Percentiles rank a stretch among this genome's conserved stretches.
phyloP scores from a whole-genome alignment of 768 basidiomycete genomes.

The Lepiota venenata region DNA sequence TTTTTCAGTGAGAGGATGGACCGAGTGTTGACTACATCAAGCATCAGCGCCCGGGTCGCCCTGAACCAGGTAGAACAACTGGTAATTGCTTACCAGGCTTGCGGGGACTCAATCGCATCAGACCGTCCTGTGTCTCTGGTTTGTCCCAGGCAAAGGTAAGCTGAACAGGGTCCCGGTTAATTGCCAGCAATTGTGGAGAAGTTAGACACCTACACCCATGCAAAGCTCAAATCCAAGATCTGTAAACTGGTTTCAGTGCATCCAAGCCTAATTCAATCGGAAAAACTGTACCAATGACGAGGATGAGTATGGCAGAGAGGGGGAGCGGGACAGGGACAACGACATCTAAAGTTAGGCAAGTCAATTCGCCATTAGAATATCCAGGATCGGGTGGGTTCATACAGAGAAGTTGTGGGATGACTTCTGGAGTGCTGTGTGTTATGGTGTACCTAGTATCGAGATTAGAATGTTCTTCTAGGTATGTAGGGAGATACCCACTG shows the following conservation, averaged over 20 bases:
- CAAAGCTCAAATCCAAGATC: constrained; percentile 73
- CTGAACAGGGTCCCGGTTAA: constrained; percentile 22
- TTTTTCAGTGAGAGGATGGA: constrained; percentile 53
- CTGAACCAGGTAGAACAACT: not conserved
- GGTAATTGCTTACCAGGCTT: constrained; percentile 47
- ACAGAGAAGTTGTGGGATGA: constrained; percentile 69
- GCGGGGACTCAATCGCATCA: constrained; percentile 65
- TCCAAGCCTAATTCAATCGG: not conserved
- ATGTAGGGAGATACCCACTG: constrained; percentile 37
- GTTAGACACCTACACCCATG: constrained; percentile 46
- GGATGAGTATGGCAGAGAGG: constrained; percentile 63
- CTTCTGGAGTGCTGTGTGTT: constrained; percentile 65
- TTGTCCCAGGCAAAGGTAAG: constrained; percentile 73
- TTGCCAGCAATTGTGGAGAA: not conserved
- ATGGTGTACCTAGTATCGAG: constrained; percentile 50
- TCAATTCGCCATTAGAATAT: constrained; percentile 3
- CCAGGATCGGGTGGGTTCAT: constrained; percentile 17
- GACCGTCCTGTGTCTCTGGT: constrained; percentile 59
- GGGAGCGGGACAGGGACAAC: constrained; percentile 67
- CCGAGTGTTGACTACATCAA: constrained; percentile 45
- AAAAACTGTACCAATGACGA: constrained; percentile 52
- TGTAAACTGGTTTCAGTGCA: constrained; percentile 19
- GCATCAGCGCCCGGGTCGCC: not conserved
- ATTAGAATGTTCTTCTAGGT: not conserved
- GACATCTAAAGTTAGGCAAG: constrained; percentile 39